Percentiles rank a stretch among this genome's conserved stretches.
phyloP scores from a whole-genome alignment of 768 basidiomycete species.

The Chalciporus piperatus region DNA sequence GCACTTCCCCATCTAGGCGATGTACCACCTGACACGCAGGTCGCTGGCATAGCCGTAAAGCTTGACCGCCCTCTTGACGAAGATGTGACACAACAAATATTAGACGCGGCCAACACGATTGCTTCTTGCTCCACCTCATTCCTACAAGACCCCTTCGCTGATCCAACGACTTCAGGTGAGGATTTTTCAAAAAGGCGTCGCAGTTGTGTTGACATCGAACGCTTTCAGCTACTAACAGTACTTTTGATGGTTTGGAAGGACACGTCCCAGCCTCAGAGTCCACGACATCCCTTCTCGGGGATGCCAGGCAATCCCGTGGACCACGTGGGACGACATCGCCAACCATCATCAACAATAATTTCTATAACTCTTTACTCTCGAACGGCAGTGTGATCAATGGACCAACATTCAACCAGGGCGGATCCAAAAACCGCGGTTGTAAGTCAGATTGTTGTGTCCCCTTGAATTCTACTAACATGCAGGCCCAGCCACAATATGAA shows the following conservation, averaged over 20 bases:
- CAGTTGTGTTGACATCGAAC: neutral
- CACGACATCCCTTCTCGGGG: neutral
- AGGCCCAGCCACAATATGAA: no score
- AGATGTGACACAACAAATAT: neutral
- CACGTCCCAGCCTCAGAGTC: conserved; percentile 1
- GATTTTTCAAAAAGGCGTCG: neutral
- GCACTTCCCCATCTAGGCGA: neutral
- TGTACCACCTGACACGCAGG: neutral
- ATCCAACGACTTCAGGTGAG: conserved; percentile 4
- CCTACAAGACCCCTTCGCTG: neutral
- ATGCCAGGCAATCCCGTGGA: no score
- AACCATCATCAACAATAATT: neutral
- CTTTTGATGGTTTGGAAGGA: neutral
- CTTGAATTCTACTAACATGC: no score
- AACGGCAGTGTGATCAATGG: neutral
- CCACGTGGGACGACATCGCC: no score
- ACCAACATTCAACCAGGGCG: conserved; percentile 1
- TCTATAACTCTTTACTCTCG: neutral
- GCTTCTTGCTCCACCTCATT: neutral
- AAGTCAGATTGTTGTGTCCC: neutral
- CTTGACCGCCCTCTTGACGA: conserved; percentile 10
- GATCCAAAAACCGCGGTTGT: conserved; percentile 4
- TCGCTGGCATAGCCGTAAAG: conserved; percentile 5
- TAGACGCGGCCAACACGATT: conserved; percentile 1
- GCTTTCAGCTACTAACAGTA: neutral